Evolutionary conservation across 106 monocot species (phyloP).

Genomic region (Posidonia australis): DNA sequence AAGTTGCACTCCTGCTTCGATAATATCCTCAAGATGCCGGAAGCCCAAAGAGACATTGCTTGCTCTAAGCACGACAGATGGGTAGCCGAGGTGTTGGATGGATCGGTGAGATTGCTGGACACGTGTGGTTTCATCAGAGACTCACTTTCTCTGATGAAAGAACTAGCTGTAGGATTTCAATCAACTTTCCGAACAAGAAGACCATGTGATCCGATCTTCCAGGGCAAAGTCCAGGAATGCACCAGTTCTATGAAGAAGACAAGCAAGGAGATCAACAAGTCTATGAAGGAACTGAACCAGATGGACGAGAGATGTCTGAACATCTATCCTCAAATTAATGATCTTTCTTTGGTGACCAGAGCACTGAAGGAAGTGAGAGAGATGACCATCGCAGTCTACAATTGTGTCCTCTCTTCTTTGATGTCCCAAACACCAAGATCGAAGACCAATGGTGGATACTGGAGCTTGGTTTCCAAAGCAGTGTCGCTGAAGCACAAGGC

Average conservation of each 20-base stretch:
- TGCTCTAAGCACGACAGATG: neutral
- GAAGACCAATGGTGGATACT: neutral
- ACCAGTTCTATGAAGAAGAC: conserved; percentile 1
- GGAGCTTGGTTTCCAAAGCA: conserved; percentile 7
- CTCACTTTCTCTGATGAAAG: neutral
- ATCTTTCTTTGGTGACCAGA: neutral
- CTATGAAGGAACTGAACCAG: conserved; percentile 8
- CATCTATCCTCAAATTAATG: neutral
- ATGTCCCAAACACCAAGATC: neutral
- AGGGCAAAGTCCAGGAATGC: neutral
- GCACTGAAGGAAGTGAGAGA: conserved; percentile 8
- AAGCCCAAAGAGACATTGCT: neutral
- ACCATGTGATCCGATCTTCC: neutral
- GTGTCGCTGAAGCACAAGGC: neutral
- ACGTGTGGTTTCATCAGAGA: conserved; percentile 5
- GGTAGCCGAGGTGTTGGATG: conserved; percentile 10
- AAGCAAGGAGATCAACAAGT: conserved; percentile 5
- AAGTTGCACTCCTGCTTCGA: conserved; percentile 4
- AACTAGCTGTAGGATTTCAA: conserved; percentile 4
- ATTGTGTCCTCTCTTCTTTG: neutral
- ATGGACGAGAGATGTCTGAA: conserved; percentile 6
- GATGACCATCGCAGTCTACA: conserved; percentile 7
- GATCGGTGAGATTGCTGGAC: conserved; percentile 12
- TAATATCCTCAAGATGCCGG: conserved; percentile 7
- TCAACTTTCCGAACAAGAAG: conserved; percentile 13